Conservation (phyloP, 2,329 filamentous ascomycete genomes). For the Dothiorella sarmentorum region DNA sequence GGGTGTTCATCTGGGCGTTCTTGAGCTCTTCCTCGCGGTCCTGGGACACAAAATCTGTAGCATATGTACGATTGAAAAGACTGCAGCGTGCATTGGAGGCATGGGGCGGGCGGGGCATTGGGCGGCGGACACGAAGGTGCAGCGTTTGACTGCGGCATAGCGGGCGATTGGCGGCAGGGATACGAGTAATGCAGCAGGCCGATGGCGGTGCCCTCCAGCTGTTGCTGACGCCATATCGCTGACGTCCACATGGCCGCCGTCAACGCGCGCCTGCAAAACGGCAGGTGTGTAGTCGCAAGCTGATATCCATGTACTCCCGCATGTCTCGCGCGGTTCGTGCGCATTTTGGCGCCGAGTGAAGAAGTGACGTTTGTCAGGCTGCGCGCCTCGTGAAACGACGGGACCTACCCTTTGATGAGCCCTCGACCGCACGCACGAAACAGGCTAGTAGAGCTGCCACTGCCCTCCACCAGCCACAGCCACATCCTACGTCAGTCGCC, state of each 20-base stretch:
- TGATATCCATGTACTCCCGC: too few relatives aligned
- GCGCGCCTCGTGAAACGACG: neutral
- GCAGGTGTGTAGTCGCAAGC: too few relatives aligned
- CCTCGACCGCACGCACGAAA: neutral
- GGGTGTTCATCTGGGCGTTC: conserved; percentile 14
- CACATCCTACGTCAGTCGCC: conserved; percentile 14
- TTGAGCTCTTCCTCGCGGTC: conserved; percentile 6
- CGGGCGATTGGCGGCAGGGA: conserved; percentile 10
- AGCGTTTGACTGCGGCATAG: conserved; percentile 12
- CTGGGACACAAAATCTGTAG: conserved; percentile 15
- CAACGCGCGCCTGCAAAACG: too few relatives aligned
- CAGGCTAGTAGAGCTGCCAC: neutral
- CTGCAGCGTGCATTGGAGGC: neutral
- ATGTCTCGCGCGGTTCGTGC: too few relatives aligned
- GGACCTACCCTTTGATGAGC: neutral
- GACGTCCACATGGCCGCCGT: neutral
- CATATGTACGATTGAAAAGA: conserved; percentile 16
- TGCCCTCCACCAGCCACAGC: neutral
- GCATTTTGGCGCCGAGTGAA: too few relatives aligned
- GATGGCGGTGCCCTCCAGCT: neutral
- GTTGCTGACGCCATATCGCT: neutral
- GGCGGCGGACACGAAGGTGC: conserved; percentile 11
- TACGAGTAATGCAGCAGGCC: conserved; percentile 11
- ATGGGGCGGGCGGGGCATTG: neutral
- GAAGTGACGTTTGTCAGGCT: neutral